phyloP scores from a whole-genome alignment of 495 filamentous ascomycete genomes.

The Aspergillus ellipticus region DNA sequence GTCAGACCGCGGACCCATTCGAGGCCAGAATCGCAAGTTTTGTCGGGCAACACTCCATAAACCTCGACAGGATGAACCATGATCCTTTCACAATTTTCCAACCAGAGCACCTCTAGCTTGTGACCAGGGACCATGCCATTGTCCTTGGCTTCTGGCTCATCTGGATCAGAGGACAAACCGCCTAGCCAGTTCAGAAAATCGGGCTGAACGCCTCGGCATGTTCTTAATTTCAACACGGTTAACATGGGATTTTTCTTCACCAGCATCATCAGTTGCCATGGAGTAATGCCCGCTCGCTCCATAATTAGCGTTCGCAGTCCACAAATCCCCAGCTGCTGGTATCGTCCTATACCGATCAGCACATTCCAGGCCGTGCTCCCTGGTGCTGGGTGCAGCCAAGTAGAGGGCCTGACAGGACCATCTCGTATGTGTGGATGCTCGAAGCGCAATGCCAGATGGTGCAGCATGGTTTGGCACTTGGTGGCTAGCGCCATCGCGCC shows the following conservation, averaged over 20 bases:
- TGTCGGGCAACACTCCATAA: conserved; percentile 2
- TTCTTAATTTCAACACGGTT: conserved; percentile 27
- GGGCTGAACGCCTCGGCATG: conserved; percentile 27
- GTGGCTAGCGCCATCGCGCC: conserved; percentile 21
- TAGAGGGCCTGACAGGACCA: conserved; percentile 18
- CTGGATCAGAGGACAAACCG: conserved; percentile 16
- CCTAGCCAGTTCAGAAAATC: conserved; percentile 35
- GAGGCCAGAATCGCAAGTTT: conserved; percentile 19
- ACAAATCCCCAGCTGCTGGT: conserved; percentile 15
- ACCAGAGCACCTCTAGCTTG: conserved; percentile 23
- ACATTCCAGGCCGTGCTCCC: conserved; percentile 32
- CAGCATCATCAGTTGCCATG: conserved; percentile 33
- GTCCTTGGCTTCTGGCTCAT: conserved; percentile 10
- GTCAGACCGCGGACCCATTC: conserved; percentile 27
- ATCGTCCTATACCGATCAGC: conserved; percentile 24
- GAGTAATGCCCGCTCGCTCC: conserved; percentile 33
- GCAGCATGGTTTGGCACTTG: conserved; percentile 22
- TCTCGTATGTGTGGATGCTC: conserved; percentile 36
- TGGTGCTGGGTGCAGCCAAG: conserved; percentile 26
- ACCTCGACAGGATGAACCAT: conserved; percentile 6
- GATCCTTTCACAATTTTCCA: conserved; percentile 28
- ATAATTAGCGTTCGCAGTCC: conserved; percentile 26
- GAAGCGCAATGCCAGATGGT: conserved; percentile 33
- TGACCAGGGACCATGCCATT: conserved; percentile 18
- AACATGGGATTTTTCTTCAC: conserved; percentile 28